These are phyloP conservation scores for Trichophyton verrucosum DNA, from an alignment of 2,329 filamentous ascomycete species.

Conservation along the genomic window DNA sequence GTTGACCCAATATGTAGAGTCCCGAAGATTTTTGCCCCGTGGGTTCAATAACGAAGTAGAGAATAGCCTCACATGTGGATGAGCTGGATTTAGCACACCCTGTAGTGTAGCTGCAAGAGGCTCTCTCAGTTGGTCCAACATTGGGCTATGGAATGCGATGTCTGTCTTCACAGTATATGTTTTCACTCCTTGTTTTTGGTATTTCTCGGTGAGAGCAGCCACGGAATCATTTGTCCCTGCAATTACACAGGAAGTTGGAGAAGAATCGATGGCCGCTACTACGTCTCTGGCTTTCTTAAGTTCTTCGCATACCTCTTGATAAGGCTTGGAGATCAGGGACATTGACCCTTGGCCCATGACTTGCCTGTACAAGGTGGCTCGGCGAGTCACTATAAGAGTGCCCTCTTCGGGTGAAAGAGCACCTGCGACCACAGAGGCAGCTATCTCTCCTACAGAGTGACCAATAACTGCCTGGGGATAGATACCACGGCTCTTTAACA, in stretches of 20 bases:
- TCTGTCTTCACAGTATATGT: neutral
- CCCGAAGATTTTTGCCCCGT: neutral
- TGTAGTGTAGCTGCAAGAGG: neutral
- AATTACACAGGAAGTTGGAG: neutral
- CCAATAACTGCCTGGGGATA: slow-evolving; percentile 10
- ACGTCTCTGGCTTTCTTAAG: neutral
- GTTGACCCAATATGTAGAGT: neutral
- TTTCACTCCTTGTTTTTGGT: neutral
- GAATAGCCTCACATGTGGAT: neutral
- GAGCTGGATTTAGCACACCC: neutral
- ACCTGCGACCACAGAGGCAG: slow-evolving; percentile 14
- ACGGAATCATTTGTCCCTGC: neutral
- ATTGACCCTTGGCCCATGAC: neutral
- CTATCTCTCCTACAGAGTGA: slow-evolving; percentile 14
- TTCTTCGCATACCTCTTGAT: neutral
- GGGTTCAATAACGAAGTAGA: neutral
- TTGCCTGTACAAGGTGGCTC: neutral
- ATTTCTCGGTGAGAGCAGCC: neutral
- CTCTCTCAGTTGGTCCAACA: neutral
- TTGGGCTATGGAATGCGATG: neutral
- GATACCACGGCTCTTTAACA: neutral
- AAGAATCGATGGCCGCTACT: neutral
- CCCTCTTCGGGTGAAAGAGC: slow-evolving; percentile 20
- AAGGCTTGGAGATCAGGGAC: neutral
- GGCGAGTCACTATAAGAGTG: neutral